These are phyloP conservation scores for Pythium aquatile DNA, from an alignment of 352 stramenopile genomes.

Conservation along the genomic window DNA sequence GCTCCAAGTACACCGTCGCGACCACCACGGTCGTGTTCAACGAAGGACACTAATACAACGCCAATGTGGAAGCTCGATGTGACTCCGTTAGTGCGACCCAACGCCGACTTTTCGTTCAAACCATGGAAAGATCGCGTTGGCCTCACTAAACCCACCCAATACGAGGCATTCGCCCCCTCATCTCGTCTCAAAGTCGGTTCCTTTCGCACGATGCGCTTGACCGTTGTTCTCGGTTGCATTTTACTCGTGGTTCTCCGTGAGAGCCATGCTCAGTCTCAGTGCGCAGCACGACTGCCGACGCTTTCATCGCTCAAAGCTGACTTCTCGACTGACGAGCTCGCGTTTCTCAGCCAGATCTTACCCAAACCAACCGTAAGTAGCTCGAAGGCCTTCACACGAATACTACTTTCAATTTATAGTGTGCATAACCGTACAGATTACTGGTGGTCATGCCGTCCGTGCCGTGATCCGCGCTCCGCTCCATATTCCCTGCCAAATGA, in stretches of 20 bases:
- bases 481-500: slow-evolving; percentile 43
- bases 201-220: too few species aligned
- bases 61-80: too few species aligned
- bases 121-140: too few species aligned
- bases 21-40: not conserved
- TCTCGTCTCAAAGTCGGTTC: not conserved
- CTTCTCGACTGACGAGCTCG: slow-evolving; percentile 21
- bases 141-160: too few species aligned
- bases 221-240: not conserved
- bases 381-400: not conserved
- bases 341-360: slow-evolving; percentile 24
- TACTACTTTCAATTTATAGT: not conserved
- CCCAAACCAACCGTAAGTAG: slow-evolving; percentile 16
- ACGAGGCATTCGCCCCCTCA: not conserved
- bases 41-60: not conserved
- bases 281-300: not conserved
- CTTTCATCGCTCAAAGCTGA: slow-evolving; percentile 7
- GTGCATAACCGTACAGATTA: not conserved
- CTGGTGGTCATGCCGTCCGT: slow-evolving; percentile 5
- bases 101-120: too few species aligned
- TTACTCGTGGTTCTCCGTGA: not conserved
- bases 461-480: slow-evolving; percentile 40
- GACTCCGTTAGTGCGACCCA: too few species aligned
- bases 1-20: not conserved
- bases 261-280: not conserved